phyloP scores from a whole-genome alignment of 208 protist genomes.

The Crithidia sp. region DNA sequence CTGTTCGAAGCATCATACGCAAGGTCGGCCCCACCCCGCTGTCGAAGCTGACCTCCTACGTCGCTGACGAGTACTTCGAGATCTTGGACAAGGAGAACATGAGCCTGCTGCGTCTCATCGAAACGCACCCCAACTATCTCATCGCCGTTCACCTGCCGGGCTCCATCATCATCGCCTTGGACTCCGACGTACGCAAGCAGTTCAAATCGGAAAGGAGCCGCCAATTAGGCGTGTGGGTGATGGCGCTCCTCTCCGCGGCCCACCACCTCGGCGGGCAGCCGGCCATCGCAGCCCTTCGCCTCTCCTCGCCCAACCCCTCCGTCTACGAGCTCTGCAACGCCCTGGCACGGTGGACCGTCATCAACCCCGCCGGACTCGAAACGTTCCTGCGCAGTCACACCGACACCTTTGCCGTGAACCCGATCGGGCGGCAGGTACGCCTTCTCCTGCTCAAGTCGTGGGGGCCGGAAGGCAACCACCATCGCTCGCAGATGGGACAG shows the following conservation, averaged over 20 bases:
- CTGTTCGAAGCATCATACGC: slow-evolving; percentile 12
- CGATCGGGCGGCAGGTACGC: not conserved
- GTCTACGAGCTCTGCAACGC: slow-evolving; percentile 13
- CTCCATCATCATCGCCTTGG: slow-evolving; percentile 44
- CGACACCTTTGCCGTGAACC: not conserved
- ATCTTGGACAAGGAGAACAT: slow-evolving; percentile 23
- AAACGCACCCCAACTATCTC: slow-evolving; percentile 19
- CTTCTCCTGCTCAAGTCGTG: slow-evolving; percentile 1
- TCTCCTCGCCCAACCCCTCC: slow-evolving; percentile 20
- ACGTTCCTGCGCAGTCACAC: slow-evolving; percentile 6
- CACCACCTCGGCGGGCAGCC: slow-evolving; percentile 35
- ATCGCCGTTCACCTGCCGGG: slow-evolving; percentile 40
- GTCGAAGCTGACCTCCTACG: slow-evolving; percentile 48
- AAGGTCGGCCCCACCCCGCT: slow-evolving; percentile 64
- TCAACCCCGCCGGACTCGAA: not conserved
- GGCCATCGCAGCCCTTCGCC: slow-evolving; percentile 8
- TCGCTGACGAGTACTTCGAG: slow-evolving; percentile 73
- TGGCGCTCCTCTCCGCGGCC: slow-evolving; percentile 45
- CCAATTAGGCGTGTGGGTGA: slow-evolving; percentile 28
- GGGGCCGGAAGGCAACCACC: not conserved
- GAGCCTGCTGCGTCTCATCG: slow-evolving; percentile 42
- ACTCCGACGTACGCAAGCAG: slow-evolving; percentile 6
- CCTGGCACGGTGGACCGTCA: slow-evolving; percentile 3
- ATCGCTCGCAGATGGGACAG: not conserved
- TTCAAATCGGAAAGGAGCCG: slow-evolving; percentile 30